These are phyloP conservation scores for Seiridium cupressi DNA, from an alignment of 2,329 filamentous ascomycete genomes.

Conservation along the genomic window DNA sequence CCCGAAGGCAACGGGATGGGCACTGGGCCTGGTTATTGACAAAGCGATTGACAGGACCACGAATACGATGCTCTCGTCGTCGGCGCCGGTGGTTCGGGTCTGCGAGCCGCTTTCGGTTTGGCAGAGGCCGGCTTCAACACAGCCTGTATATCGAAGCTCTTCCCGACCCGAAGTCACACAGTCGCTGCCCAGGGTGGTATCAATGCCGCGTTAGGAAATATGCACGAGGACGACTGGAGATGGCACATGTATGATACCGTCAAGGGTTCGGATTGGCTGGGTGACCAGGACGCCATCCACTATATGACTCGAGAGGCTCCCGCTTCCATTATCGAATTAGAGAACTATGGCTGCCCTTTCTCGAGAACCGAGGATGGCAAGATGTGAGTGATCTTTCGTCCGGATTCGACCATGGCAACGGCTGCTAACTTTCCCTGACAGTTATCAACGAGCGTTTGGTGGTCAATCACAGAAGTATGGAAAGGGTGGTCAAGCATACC, in stretches of 20 bases:
- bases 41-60: constrained; percentile 64
- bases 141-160: constrained; percentile 83
- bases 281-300: constrained; percentile 96
- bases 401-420: background rate
- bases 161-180: constrained; percentile 82
- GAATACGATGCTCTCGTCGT: constrained; percentile 98
- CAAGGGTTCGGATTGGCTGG: constrained; percentile 96
- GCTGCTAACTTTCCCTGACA: constrained; percentile 30
- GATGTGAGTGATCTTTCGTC: constrained; percentile 58
- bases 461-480: constrained; percentile 94
- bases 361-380: constrained; percentile 93
- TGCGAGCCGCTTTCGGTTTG: constrained; percentile 81
- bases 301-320: constrained; percentile 98
- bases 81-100: constrained; percentile 77
- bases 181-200: constrained; percentile 82
- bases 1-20: too few species aligned
- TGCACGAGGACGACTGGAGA: constrained; percentile 98
- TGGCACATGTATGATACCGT: constrained; percentile 99
- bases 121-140: constrained; percentile 89
- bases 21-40: too few species aligned
- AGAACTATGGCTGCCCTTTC: constrained; percentile 97
- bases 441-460: constrained; percentile 97
- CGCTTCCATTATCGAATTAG: constrained; percentile 86
- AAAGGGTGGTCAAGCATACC: constrained; percentile 97
- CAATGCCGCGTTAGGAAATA: constrained; percentile 87